Percentiles rank a stretch among this genome's conserved stretches.
Evolutionary conservation across 352 stramenopile genomes (phyloP).

Genomic region (Globisporangium nagaii): DNA sequence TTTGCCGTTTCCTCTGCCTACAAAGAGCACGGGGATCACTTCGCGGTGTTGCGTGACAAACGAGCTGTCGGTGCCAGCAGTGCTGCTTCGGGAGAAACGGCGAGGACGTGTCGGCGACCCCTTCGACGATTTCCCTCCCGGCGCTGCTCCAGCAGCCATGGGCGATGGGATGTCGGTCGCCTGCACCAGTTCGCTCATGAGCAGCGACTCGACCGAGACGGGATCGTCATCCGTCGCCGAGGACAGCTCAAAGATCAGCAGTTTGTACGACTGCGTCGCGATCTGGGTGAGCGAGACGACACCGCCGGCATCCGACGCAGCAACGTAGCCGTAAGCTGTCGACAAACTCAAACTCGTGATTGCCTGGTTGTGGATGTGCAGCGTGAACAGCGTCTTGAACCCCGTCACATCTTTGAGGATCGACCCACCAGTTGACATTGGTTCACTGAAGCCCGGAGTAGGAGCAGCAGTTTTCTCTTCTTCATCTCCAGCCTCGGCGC

Average conservation of each 20-base stretch:
- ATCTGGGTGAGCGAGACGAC: constrained; percentile 59
- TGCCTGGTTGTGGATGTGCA: constrained; percentile 54
- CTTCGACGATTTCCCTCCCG: background rate
- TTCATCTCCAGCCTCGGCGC: background rate
- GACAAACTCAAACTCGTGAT: constrained; percentile 50
- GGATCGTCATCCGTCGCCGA: constrained; percentile 25
- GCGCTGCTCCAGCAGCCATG: background rate
- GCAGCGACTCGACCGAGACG: constrained; percentile 50
- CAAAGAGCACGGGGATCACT: constrained; percentile 58
- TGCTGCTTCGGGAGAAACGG: constrained; percentile 5
- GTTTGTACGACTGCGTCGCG: constrained; percentile 40
- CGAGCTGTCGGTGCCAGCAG: constrained; percentile 3
- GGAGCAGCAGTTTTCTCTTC: background rate
- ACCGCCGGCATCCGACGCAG: constrained; percentile 45
- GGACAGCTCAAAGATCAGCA: constrained; percentile 51
- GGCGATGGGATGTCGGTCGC: constrained; percentile 44
- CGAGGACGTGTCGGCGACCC: background rate
- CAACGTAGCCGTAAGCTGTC: constrained; percentile 41
- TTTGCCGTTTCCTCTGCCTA: constrained; percentile 59
- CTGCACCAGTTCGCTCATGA: constrained; percentile 64
- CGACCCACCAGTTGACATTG: background rate
- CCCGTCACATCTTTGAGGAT: constrained; percentile 19
- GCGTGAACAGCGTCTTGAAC: constrained; percentile 40
- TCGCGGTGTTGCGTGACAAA: constrained; percentile 36
- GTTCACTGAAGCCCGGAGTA: background rate